Base-by-base conservation (phyloP, 1,284 basidiomycete genomes). In the Rhodotorula sp. region DNA sequence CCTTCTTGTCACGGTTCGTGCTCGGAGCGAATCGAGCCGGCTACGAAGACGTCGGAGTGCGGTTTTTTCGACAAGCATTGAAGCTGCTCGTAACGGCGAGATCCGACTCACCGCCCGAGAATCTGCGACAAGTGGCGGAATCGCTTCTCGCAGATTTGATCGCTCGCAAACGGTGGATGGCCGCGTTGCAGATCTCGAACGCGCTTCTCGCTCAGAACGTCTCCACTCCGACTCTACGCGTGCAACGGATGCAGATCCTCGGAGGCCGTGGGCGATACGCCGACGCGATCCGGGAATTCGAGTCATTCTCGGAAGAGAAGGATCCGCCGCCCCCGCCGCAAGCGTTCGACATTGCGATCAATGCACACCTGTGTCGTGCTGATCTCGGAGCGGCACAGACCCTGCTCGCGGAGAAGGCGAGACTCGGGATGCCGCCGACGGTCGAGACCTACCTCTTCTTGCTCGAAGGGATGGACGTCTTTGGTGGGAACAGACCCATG, bases 401-500 rank as follows among this genome's bases (percentile, higher is more conserved):
- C 2, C 64, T 72, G 1, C 60, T 76, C 8, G 67, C 58, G 20
- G 67, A 62, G 49, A 76, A 76, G 67, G 63, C 29, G 21, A n/a
- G 43, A 5, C 48, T 43, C 18, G 73, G 71, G 14, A 47, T 69
- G 23, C 56, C 58, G 43, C 72, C 75, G 46, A 75, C 73, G 23
- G 43, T 43, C 21, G 60, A 64, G 48, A 76, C 75, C 23, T 62
- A 54, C 26, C 31, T 76, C 8, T 31, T 54, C 18, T 31, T 76
- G 52, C 49, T 74, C 31, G 75, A 72, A 16, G 75, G 75, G 20
- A 76, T 74, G 73, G 64, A 67, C 43, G 59, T 29, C 47, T 72
- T 65, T 29, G 73, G 73, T 18, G 75, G 75, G 10, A 76, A 72
- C 54, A 34, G n/a, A 16, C 23, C 58, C 10, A 76, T 76, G 75